Conservation (phyloP, 352 stramenopile genomes). For the Pythium periplocum region DNA sequence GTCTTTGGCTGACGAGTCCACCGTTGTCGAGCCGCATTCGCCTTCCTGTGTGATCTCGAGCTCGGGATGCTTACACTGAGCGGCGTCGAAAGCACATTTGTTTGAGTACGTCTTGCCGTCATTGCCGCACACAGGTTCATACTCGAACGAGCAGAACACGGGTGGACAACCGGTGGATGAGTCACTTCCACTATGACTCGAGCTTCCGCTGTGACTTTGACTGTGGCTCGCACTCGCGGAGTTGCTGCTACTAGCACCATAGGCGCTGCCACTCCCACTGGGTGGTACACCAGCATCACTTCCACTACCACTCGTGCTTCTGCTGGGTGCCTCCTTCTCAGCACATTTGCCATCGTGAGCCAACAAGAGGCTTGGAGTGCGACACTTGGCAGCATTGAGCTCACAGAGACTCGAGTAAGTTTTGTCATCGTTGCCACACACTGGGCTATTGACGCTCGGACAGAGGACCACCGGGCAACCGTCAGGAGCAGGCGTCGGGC, state of each 20-base stretch:
- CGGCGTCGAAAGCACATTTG: slow-evolving; percentile 8
- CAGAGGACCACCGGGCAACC: not conserved
- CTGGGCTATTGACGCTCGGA: not conserved
- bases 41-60: not conserved
- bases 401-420: slow-evolving; percentile 12
- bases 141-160: not conserved
- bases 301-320: too few species aligned
- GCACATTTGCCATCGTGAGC: not conserved
- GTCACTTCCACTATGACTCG: too few species aligned
- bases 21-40: not conserved
- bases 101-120: slow-evolving; percentile 13
- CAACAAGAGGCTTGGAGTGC: not conserved
- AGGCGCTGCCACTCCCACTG: too few species aligned
- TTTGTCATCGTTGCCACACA: slow-evolving; percentile 1
- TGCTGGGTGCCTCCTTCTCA: too few species aligned
- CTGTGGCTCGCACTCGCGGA: too few species aligned
- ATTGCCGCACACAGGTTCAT: not conserved
- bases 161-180: not conserved
- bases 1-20: not conserved
- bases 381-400: slow-evolving; percentile 3
- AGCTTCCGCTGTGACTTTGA: too few species aligned
- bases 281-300: too few species aligned
- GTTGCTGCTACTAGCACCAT: too few species aligned
- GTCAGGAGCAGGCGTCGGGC: not conserved
- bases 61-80: not conserved